A percentile compares a stretch with the other conserved stretches of the same genome.
These are phyloP conservation scores for Alternaria solani DNA, from an alignment of 2,329 filamentous ascomycete species.

Conservation along the genomic window DNA sequence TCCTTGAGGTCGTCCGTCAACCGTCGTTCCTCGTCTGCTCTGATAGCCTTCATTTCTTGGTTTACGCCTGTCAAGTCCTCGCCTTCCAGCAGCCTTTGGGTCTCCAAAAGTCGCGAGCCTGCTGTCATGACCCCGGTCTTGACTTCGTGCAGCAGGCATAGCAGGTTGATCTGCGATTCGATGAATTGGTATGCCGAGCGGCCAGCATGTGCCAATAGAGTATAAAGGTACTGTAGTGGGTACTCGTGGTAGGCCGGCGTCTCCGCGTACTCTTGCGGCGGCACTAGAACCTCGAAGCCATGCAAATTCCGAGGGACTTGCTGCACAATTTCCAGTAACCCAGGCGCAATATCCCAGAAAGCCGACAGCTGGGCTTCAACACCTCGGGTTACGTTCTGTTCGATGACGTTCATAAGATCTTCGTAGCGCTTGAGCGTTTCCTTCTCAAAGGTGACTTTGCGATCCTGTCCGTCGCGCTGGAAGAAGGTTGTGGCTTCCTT, in stretches of 20 bases:
- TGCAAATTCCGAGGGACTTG: conserved; percentile 71
- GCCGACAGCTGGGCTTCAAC: conserved; percentile 91
- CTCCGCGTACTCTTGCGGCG: conserved; percentile 79
- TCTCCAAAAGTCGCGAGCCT: conserved; percentile 71
- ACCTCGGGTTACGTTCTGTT: conserved; percentile 83
- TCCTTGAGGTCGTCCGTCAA: conserved; percentile 91
- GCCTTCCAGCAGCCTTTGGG: conserved; percentile 61
- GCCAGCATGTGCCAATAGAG: conserved; percentile 82
- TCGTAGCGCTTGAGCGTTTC: conserved; percentile 77
- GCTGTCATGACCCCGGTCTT: conserved; percentile 79
- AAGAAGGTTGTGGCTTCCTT: conserved; percentile 84
- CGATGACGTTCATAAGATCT: conserved; percentile 79
- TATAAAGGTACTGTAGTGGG: conserved; percentile 90
- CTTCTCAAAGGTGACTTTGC: conserved; percentile 73
- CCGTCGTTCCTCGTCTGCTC: conserved; percentile 70
- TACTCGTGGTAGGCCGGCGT: conserved; percentile 82
- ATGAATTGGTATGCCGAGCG: conserved; percentile 97
- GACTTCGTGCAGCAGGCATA: conserved; percentile 90
- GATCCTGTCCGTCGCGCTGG: conserved; percentile 75
- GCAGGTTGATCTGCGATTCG: conserved; percentile 88
- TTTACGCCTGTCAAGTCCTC: conserved; percentile 52
- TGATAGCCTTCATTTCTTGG: conserved; percentile 64
- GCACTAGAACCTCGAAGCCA: conserved; percentile 78
- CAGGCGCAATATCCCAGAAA: conserved; percentile 97
- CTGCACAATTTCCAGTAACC: conserved; percentile 78